Evolutionary conservation across 2,329 filamentous ascomycete genomes (phyloP).

Genomic region (Beauveria sp.): DNA sequence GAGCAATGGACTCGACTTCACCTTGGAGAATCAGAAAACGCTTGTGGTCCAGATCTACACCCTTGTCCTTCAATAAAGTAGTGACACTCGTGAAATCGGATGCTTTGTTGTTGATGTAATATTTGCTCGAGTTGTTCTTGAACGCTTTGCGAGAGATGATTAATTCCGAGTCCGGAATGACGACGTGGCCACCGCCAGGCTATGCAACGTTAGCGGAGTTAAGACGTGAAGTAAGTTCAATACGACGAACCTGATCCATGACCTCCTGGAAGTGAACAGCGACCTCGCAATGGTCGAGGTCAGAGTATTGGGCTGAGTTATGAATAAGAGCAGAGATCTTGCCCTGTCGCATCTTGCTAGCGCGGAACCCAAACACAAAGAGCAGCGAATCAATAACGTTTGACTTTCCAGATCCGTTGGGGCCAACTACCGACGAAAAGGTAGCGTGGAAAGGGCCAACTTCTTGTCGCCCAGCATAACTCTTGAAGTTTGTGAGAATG

Average conservation of each 20-base stretch:
- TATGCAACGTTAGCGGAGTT: conserved; percentile 26
- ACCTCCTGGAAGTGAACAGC: conserved; percentile 96
- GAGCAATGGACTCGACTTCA: conserved; percentile 96
- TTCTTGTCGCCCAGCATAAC: conserved; percentile 90
- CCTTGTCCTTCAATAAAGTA: conserved; percentile 74
- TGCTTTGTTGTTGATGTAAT: conserved; percentile 86
- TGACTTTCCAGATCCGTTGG: conserved; percentile 96
- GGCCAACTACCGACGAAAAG: conserved; percentile 95
- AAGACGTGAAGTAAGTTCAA: background rate
- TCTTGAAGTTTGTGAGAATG: conserved; percentile 95
- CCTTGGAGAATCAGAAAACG: conserved; percentile 95
- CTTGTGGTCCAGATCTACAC: conserved; percentile 95
- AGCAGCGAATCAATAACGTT: conserved; percentile 97
- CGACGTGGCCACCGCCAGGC: conserved; percentile 65
- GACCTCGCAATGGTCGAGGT: conserved; percentile 88
- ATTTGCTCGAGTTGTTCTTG: conserved; percentile 97
- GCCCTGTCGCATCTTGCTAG: conserved; percentile 98
- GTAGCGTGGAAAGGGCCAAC: conserved; percentile 95
- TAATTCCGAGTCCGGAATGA: conserved; percentile 76
- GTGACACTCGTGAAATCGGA: conserved; percentile 93
- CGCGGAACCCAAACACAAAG: conserved; percentile 98
- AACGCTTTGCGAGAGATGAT: conserved; percentile 89
- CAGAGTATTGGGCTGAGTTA: conserved; percentile 81
- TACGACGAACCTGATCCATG: conserved; percentile 62
- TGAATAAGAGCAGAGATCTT: conserved; percentile 98